These are phyloP conservation scores for Magnusiomyces ingens DNA, from an alignment of 1,139 yeast species.

Conservation along the genomic window DNA sequence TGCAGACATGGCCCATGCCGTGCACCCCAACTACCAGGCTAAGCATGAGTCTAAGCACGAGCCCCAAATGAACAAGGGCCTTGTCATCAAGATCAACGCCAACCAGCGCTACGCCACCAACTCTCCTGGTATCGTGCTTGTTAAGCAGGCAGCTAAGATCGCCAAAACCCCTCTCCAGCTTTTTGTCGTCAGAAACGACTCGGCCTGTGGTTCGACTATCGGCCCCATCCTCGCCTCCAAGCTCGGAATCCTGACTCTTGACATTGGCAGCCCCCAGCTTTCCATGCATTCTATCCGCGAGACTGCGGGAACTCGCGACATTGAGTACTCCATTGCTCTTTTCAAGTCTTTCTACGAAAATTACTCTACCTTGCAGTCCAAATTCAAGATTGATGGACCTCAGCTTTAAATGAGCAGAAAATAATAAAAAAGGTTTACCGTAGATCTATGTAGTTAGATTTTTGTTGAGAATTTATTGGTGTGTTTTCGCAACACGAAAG, in stretches of 20 bases:
- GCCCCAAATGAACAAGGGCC: constrained; percentile 81
- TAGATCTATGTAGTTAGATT: too few species aligned
- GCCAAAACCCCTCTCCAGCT: constrained; percentile 50
- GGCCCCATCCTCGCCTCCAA: constrained; percentile 91
- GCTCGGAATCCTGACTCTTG: constrained; percentile 83
- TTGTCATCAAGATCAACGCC: constrained; percentile 89
- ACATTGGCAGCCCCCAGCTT: constrained; percentile 88
- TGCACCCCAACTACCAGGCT: constrained; percentile 81
- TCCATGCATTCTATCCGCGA: constrained; percentile 96
- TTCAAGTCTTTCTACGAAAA: constrained; percentile 49
- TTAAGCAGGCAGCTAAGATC: constrained; percentile 63
- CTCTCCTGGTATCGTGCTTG: constrained; percentile 75
- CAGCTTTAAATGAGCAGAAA: background rate
- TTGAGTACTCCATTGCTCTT: constrained; percentile 53
- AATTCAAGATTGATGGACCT: constrained; percentile 30
- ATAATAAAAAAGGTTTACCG: background rate
- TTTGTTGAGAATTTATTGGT: too few species aligned
- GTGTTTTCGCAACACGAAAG: too few species aligned
- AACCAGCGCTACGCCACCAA: constrained; percentile 94
- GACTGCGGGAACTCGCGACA: constrained; percentile 79
- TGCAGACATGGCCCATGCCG: constrained; percentile 96
- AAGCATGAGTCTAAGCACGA: constrained; percentile 72
- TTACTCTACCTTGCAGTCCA: constrained; percentile 32
- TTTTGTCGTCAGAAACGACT: constrained; percentile 85
- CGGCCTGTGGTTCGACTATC: constrained; percentile 94